phyloP scores from a whole-genome alignment of 768 basidiomycete genomes.

The Xerocomus potaroensis region DNA sequence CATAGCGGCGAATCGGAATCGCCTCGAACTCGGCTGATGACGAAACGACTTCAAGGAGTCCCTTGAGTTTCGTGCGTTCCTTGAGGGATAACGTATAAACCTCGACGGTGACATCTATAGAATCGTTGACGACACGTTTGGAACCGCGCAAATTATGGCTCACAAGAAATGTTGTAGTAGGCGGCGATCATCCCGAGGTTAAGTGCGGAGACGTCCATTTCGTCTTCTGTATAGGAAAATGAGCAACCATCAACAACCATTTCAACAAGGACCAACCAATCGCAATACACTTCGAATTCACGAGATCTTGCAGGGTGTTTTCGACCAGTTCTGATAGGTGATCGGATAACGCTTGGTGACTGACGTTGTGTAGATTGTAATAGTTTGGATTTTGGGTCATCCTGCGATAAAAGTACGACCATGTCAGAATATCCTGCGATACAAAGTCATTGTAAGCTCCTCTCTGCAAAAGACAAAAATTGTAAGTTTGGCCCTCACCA shows the following conservation, averaged over 20 bases:
- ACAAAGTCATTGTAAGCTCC: neutral
- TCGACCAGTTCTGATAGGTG: constrained; percentile 96
- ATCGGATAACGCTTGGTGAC: constrained; percentile 92
- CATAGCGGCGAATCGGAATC: constrained; percentile 93
- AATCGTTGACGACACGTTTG: neutral
- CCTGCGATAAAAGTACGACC: constrained; percentile 97
- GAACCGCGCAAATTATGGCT: constrained; percentile 25
- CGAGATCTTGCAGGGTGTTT: constrained; percentile 84
- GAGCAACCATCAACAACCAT: neutral
- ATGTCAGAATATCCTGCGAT: constrained; percentile 86
- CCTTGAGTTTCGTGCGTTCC: constrained; percentile 95
- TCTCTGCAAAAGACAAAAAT: neutral
- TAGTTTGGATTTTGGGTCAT: constrained; percentile 98
- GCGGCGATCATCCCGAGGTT: constrained; percentile 99
- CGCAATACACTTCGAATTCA: constrained; percentile 91
- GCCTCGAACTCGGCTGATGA: constrained; percentile 95
- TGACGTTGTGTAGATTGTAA: constrained; percentile 92
- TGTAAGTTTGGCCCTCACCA: constrained; percentile 46
- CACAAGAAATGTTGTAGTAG: constrained; percentile 91
- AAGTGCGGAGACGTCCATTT: constrained; percentile 87
- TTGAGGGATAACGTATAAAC: constrained; percentile 94
- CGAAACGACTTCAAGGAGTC: constrained; percentile 92
- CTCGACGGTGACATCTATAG: constrained; percentile 87
- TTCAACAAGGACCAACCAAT: constrained; percentile 51
- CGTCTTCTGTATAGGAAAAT: constrained; percentile 53